Evolutionary conservation across 805 yeast species (phyloP), one percentile per base, ranked within the genome.

Genomic region (Zygosaccharomyces kombuchaensis): DNA sequence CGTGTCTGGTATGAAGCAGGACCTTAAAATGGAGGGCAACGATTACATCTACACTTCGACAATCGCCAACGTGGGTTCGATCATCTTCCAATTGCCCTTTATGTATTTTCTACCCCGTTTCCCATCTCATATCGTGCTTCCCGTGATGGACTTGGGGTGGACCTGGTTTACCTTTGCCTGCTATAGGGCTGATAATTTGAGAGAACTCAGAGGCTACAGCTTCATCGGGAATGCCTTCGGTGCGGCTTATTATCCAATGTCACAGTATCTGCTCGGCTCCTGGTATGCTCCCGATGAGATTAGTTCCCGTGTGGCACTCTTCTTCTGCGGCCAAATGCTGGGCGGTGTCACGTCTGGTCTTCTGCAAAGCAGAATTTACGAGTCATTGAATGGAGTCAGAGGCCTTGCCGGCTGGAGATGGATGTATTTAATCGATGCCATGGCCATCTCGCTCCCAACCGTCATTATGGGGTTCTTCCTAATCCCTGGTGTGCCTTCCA

Each of bases 151-250:
- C 58, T 54, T 83, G 31, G 69, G 77, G 29, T 85, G 93, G 95
- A 76, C 87, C 1, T 66, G 82, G 44, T 73, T 83, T 46, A 83
- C 89, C 1, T 68, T 82, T 35, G 73, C 75, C 9, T 69, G 77
- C 36, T 81, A 73, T 56, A 71, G 70, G 52, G 80, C 73, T 36
- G 70, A 72, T 17, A 70, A 68, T 9, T 75, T 76, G 12, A 64
- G 68, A 2, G 78, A 77, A 40, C 65, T 86, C 31, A 76, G 79
- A 60, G 87, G 77, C 1, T 64, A 81, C 35, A 67, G 93, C 42
- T 84, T 84, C 55, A 71, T 84, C 34, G 71, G 84, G 47, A 90
- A 85, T 32, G 76, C 78, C 0, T 80, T 81, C 59, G 93, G 87
- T 60, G 79, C 86, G 2, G 79, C 82, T n/a, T 76, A 72, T 55